Conservation (phyloP, 805 yeast genomes). For the Saturnispora silvae region DNA sequence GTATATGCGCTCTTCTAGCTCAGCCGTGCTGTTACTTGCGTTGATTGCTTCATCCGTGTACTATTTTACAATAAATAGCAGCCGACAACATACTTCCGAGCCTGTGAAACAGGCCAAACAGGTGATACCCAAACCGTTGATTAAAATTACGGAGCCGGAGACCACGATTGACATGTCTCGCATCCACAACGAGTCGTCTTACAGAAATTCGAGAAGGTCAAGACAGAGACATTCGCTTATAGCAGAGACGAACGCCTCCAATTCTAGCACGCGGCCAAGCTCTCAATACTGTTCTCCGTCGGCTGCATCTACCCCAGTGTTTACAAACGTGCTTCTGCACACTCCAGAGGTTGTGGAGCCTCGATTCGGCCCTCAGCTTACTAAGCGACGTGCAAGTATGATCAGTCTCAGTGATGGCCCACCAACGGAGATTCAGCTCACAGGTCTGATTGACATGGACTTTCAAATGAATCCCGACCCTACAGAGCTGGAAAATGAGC, state of each 20-base stretch:
- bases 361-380: background rate
- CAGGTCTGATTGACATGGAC: slow-evolving; percentile 7
- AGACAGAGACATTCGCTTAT: slow-evolving; percentile 1
- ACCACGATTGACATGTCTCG: background rate
- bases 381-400: slow-evolving; percentile 1
- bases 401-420: background rate
- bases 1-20: too few relatives aligned
- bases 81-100: too few relatives aligned
- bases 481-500: background rate
- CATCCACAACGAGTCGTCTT: slow-evolving; percentile 4
- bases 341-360: background rate
- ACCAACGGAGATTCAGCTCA: slow-evolving; percentile 3
- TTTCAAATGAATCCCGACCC: slow-evolving; percentile 2
- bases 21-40: too few relatives aligned
- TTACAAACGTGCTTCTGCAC: background rate
- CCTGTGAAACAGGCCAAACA: too few relatives aligned
- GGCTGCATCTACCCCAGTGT: background rate
- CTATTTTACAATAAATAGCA: too few relatives aligned
- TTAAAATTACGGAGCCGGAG: slow-evolving; percentile 3
- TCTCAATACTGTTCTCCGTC: background rate
- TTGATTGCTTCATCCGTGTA: too few relatives aligned
- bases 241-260: background rate
- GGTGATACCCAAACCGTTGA: slow-evolving; percentile 1
- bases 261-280: slow-evolving; percentile 2
- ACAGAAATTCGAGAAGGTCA: slow-evolving; percentile 2